Percentiles rank a stretch among this genome's conserved stretches.
phyloP scores from a whole-genome alignment of 2,329 filamentous ascomycete genomes.

The Colletotrichum cordylinicola region DNA sequence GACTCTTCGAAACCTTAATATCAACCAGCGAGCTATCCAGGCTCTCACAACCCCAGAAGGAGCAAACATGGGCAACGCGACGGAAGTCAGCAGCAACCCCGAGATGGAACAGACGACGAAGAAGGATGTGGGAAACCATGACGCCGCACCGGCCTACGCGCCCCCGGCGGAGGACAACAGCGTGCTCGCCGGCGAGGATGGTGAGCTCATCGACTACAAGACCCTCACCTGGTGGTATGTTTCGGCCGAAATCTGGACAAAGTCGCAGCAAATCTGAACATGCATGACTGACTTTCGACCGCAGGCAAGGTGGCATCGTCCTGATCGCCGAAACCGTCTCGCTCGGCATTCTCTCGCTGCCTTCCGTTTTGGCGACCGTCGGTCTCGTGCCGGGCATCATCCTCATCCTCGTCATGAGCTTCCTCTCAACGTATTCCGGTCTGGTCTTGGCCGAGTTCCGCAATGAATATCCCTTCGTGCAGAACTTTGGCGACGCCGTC shows the following conservation, averaged over 20 bases:
- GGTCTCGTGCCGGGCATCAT: slow-evolving; percentile 77
- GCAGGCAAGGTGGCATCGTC: slow-evolving; percentile 50
- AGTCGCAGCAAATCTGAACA: neutral
- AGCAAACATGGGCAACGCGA: slow-evolving; percentile 2
- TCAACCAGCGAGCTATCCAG: neutral
- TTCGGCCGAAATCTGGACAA: rapidly evolving
- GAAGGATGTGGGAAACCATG: neutral
- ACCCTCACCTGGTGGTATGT: slow-evolving; percentile 43
- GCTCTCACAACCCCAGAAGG: neutral
- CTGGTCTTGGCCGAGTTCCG: slow-evolving; percentile 70
- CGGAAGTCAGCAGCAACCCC: neutral
- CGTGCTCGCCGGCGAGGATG: slow-evolving; percentile 12
- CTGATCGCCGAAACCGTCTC: slow-evolving; percentile 51
- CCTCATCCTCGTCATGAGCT: slow-evolving; percentile 69
- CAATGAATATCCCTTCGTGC: slow-evolving; percentile 70
- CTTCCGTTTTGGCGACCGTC: slow-evolving; percentile 74
- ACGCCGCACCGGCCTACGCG: slow-evolving; percentile 6
- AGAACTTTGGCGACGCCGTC: slow-evolving; percentile 71
- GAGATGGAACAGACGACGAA: slow-evolving; percentile 4
- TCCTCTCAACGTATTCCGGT: slow-evolving; percentile 71
- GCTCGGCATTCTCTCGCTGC: slow-evolving; percentile 71
- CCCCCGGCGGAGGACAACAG: slow-evolving; percentile 13
- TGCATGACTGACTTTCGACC: neutral
- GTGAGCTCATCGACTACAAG: slow-evolving; percentile 38
- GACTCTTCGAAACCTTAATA: neutral